Percentiles rank a stretch among this genome's conserved stretches.
phyloP scores from a whole-genome alignment of 139 green algal species.

The Micromonas commoda region DNA sequence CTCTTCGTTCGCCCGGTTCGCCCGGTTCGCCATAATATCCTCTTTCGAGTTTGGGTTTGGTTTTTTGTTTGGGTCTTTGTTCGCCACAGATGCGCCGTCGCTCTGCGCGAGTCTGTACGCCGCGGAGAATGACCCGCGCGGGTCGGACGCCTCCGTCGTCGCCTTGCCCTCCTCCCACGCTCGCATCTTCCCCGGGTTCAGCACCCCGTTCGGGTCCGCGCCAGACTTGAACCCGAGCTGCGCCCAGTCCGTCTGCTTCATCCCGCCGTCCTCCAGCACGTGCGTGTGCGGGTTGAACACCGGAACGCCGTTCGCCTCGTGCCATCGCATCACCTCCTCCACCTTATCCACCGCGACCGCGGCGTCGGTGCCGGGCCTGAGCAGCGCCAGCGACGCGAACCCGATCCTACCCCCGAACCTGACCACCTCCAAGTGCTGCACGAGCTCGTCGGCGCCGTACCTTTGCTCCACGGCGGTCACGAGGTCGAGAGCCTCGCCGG shows the following conservation, averaged over 20 bases:
- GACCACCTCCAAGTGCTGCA: neutral
- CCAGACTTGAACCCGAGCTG: neutral
- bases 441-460: neutral
- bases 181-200: neutral
- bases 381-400: neutral
- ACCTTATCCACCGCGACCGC: no score
- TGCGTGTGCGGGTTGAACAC: neutral
- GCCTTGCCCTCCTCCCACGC: neutral
- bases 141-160: no score
- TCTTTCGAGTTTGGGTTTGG: no score
- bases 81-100: no score
- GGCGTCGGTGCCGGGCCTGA: neutral
- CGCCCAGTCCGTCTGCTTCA: neutral
- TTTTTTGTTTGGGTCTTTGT: no score
- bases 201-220: neutral
- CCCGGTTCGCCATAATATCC: no score
- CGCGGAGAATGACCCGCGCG: no score
- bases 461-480: neutral
- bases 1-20: no score
- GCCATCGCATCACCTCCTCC: neutral
- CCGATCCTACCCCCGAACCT: neutral
- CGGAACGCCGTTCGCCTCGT: neutral
- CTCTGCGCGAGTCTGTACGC: no score
- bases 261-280: neutral
- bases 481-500: neutral